Evolutionary conservation across 1,139 yeast genomes (phyloP).

Genomic region (Geotrichum fermentans): DNA sequence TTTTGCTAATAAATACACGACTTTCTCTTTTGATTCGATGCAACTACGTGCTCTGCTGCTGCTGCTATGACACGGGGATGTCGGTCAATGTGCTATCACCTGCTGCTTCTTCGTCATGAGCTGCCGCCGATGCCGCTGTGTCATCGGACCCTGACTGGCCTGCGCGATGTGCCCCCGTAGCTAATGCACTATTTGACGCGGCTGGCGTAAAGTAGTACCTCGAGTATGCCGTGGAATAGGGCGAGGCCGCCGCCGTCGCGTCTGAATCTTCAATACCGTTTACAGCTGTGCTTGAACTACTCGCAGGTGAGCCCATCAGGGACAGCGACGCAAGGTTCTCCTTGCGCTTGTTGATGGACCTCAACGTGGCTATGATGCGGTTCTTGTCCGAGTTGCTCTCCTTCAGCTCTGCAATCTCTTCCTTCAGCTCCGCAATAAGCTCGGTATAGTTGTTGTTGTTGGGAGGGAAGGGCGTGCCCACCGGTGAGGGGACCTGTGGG

Average conservation of each 20-base stretch:
- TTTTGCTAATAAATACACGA: too few relatives aligned
- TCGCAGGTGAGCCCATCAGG: constrained; percentile 1
- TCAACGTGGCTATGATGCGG: constrained; percentile 66
- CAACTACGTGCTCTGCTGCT: too few relatives aligned
- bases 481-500: constrained; percentile 11
- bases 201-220: constrained; percentile 24
- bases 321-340: constrained; percentile 26
- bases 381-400: constrained; percentile 65
- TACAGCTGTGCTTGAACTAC: constrained; percentile 7
- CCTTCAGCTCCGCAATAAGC: constrained; percentile 56
- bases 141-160: too few relatives aligned
- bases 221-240: constrained; percentile 24
- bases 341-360: constrained; percentile 31
- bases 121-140: background rate
- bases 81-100: background rate
- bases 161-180: too few relatives aligned
- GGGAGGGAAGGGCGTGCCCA: constrained; percentile 9
- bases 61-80: too few relatives aligned
- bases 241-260: constrained; percentile 16
- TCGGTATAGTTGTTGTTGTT: constrained; percentile 26
- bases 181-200: background rate
- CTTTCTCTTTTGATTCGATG: too few relatives aligned
- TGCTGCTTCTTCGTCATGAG: background rate
- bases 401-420: constrained; percentile 62
- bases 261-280: background rate